Base-by-base conservation (phyloP, 2,329 filamentous ascomycete species). In the Cercospora nicotianae region DNA sequence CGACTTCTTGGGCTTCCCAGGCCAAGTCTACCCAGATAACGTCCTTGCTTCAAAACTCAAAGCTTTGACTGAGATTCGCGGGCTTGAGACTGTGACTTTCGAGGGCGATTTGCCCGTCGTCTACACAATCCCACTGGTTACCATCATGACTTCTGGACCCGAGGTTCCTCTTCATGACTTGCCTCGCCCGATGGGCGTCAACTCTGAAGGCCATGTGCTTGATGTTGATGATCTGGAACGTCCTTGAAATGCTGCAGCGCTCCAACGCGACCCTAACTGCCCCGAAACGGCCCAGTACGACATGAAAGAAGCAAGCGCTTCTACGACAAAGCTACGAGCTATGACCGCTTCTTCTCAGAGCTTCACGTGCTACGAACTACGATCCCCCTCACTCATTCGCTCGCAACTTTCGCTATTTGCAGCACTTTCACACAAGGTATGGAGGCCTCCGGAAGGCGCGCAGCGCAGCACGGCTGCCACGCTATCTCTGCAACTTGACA, bases 31-130 rank as follows among this genome's bases (percentile, higher is more conserved):
- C 60, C 76, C 75, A 0, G 76, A 77, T 63, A 42, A 64, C 12
- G 36, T 63, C 13, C 64, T 77, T n/a, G 71, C 73, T 51, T 18
- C n/a, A 3, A 65, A 33, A 60, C 63, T 78, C 60, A 62, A 64
- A 30, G 20, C 42, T 8, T 68, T 77, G 33, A 65, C 60, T 33
- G 65, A 60, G 8, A 63, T 78, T 36, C 70, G 71, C 39, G 72
- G 69, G 18, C 66, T 77, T 33, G 45, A 69, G 20, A 30, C 60
- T 5, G 76, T 75, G 6, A 36, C 18, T 3, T 73, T 77, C 64
- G 63, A 57, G 3, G 76, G 76, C 48, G 72, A 74, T 63, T 64
- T 77, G 51, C 74, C 74, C 1, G 13, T 59, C 26, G 65, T 66
- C 60, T 75, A 73, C 64, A 71, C 73, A 3, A 51, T 63, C 31